phyloP scores from a whole-genome alignment of 169 alveolate species.

The Plasmodium fragile region DNA sequence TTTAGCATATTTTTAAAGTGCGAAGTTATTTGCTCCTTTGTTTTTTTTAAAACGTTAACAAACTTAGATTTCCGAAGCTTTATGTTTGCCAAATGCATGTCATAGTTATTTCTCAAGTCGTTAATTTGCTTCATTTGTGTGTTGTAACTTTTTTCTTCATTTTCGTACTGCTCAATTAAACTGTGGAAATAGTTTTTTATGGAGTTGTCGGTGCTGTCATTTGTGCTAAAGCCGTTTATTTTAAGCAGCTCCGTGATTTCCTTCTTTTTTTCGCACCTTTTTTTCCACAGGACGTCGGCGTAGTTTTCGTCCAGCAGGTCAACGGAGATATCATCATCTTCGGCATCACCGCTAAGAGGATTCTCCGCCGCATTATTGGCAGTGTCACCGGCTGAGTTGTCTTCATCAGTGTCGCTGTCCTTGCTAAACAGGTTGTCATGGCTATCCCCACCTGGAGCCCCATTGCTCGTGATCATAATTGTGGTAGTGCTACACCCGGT shows the following conservation, averaged over 20 bases:
- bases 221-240: slow-evolving; percentile 23
- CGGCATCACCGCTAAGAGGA: neutral
- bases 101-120: slow-evolving; percentile 60
- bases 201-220: slow-evolving; percentile 52
- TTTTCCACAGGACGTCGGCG: slow-evolving; percentile 67
- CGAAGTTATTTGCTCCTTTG: slow-evolving; percentile 33
- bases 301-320: slow-evolving; percentile 16
- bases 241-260: slow-evolving; percentile 48
- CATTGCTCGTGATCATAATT: neutral
- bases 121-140: slow-evolving; percentile 47
- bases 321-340: neutral
- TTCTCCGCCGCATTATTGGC: neutral
- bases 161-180: slow-evolving; percentile 46
- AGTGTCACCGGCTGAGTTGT: neutral
- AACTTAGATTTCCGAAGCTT: slow-evolving; percentile 30
- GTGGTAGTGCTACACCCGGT: neutral
- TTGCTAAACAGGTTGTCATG: neutral
- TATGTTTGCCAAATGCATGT: slow-evolving; percentile 66
- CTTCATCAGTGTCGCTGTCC: neutral
- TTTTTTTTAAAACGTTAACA: slow-evolving; percentile 25
- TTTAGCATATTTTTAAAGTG: slow-evolving; percentile 60
- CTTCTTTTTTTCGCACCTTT: slow-evolving; percentile 56
- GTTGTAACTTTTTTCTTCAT: slow-evolving; percentile 43
- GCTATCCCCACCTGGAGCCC: neutral
- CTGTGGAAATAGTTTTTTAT: slow-evolving; percentile 31